phyloP scores from a whole-genome alignment of 75 land plant genomes.

The Sequoiadendron giganteum region DNA sequence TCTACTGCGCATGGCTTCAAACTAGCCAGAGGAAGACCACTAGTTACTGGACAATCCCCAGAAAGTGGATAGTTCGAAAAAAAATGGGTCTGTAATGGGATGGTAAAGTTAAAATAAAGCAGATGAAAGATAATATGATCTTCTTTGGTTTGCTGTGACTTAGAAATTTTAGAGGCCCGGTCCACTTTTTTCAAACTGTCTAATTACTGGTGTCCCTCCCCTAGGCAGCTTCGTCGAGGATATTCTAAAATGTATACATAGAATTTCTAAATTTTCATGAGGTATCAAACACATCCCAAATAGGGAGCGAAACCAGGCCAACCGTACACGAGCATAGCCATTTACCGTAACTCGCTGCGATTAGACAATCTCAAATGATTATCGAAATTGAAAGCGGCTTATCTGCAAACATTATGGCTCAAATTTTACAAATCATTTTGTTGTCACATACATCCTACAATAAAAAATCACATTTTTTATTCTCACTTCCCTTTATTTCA shows the following conservation, averaged over 20 bases:
- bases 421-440: not conserved
- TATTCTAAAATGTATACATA: not conserved
- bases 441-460: not conserved
- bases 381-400: not conserved
- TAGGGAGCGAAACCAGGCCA: not conserved
- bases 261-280: not conserved
- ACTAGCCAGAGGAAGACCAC: not conserved
- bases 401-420: not conserved
- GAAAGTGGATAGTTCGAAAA: not conserved
- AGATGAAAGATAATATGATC: not conserved
- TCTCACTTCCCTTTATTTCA: not conserved
- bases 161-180: not conserved
- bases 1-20: not conserved
- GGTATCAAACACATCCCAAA: no score
- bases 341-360: not conserved
- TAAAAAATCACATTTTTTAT: not conserved
- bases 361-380: not conserved
- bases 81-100: not conserved
- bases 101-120: not conserved
- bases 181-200: not conserved
- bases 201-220: not conserved
- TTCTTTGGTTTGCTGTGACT: not conserved
- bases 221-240: not conserved
- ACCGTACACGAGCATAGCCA: not conserved
- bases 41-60: not conserved